Evolutionary conservation across 768 basidiomycete genomes (phyloP), one percentile per base, ranked within the genome.

Genomic region (Albatrellus ellisii): DNA sequence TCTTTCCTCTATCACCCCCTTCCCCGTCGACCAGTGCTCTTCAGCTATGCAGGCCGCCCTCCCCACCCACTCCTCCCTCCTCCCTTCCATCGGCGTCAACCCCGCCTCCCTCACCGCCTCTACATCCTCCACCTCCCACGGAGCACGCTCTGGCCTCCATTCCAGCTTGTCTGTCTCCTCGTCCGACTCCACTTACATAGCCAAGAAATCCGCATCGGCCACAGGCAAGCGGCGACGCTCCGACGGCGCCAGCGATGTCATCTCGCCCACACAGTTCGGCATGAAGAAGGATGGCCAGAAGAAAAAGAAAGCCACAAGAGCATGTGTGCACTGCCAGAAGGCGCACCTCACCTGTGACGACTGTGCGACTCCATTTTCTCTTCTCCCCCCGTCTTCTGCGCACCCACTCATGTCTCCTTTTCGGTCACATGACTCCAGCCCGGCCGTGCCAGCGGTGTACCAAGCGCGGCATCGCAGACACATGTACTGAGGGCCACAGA

Each of bases 271-370:
- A n/a, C n/a, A n/a, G n/a, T n/a, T 67, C 35, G 56, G 58, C 17
- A 67, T 72, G 50, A 82, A 78, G 52, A 57, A 72, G 57, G 80
- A 84, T 42, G 77, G 77, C 1, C 83, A 82, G 25, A 89, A 85
- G 73, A 92, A 91, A 74, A 92, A 91, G 72, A 91, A 92, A 62
- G 89, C 90, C 0, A 86, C 75, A 53, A 76, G 90, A 36, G 94
- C 94, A 36, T 98, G 94, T 58, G 81, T 86, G 48, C 86, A 89
- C 52, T 98, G 94, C 60, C 92, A 97, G 63, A 94, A 90, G 60
- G 90, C 91, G 2, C 94, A 98, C 61, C 67, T 98, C 51, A 98
- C 94, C n/a, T 98, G 94, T 59, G 92, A 98, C 59, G 94, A 97
- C 56, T 78, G 94, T 95, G 56, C 58, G 86, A 75, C 27, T 52